Evolutionary conservation across 371 early-diverging fungal species (phyloP).

Genomic region (Vittaforma corneae): DNA sequence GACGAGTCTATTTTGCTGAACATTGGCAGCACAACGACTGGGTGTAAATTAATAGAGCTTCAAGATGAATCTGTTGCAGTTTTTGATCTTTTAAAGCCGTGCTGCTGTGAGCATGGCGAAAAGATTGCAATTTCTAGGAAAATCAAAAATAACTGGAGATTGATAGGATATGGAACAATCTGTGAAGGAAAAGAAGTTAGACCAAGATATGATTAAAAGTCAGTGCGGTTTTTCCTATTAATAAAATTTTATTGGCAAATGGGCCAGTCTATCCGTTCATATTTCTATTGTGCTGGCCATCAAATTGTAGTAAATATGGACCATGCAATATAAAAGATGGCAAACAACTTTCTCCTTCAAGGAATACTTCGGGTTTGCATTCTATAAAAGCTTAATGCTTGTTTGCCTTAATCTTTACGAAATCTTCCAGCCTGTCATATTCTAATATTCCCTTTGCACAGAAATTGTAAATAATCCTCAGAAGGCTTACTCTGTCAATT

Average conservation of each 20-base stretch:
- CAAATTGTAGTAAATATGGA: too few species aligned
- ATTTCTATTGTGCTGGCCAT: too few species aligned
- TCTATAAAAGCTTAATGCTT: not conserved
- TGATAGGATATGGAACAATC: slow-evolving; percentile 56
- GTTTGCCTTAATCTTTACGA: slow-evolving; percentile 10
- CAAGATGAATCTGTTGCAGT: slow-evolving; percentile 69
- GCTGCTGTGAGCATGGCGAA: slow-evolving; percentile 91
- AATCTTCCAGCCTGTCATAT: slow-evolving; percentile 26
- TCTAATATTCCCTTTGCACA: slow-evolving; percentile 16
- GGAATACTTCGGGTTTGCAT: too few species aligned
- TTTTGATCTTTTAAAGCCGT: slow-evolving; percentile 79
- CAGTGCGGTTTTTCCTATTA: too few species aligned
- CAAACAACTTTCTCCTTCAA: too few species aligned
- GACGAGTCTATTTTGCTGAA: slow-evolving; percentile 89
- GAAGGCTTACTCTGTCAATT: slow-evolving; percentile 9
- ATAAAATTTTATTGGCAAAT: too few species aligned
- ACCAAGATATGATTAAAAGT: slow-evolving; percentile 28
- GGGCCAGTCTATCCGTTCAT: too few species aligned
- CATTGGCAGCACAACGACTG: slow-evolving; percentile 94
- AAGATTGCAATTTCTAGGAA: slow-evolving; percentile 90
- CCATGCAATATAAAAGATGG: too few species aligned
- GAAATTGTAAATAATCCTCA: slow-evolving; percentile 34
- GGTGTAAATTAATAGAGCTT: slow-evolving; percentile 77
- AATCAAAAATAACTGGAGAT: slow-evolving; percentile 89
- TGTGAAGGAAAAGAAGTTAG: slow-evolving; percentile 29